Conservation (phyloP, 169 alveolate genomes). For the Plasmodium billcollinsi region DNA sequence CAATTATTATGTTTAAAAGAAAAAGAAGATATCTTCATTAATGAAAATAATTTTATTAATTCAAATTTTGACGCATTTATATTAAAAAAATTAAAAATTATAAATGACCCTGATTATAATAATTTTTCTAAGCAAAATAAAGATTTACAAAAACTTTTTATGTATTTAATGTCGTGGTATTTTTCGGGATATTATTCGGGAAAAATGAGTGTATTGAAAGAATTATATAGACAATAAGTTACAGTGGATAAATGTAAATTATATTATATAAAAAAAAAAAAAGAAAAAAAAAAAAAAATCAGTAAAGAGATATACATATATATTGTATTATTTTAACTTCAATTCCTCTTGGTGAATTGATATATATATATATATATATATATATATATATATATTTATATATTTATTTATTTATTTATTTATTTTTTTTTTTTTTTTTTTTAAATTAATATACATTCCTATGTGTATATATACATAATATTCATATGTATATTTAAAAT, state of each 20-base stretch:
- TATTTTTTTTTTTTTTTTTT: conserved; percentile 12
- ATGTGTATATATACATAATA: no score
- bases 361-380: conserved; percentile 11
- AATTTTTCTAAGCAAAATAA: conserved; percentile 12
- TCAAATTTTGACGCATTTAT: conserved; percentile 49
- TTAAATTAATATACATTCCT: not conserved
- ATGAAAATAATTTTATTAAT: conserved; percentile 44
- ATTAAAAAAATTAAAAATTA: conserved; percentile 47
- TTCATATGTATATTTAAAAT: no score
- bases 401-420: not conserved
- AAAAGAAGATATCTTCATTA: conserved; percentile 17
- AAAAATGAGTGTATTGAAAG: conserved; percentile 49
- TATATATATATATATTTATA: not conserved
- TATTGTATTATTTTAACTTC: not conserved
- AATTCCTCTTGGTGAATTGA: not conserved
- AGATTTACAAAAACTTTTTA: conserved; percentile 50
- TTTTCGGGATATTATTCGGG: conserved; percentile 77
- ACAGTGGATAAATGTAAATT: not conserved
- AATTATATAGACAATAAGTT: conserved; percentile 19
- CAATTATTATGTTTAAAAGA: conserved; percentile 65
- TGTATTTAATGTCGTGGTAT: conserved; percentile 78
- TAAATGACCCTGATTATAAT: conserved; percentile 11
- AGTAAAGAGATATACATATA: not conserved
- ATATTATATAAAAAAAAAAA: not conserved
- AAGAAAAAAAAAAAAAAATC: not conserved